phyloP scores from a whole-genome alignment of 345 rosid genomes.

The Eucalyptus regnans region DNA sequence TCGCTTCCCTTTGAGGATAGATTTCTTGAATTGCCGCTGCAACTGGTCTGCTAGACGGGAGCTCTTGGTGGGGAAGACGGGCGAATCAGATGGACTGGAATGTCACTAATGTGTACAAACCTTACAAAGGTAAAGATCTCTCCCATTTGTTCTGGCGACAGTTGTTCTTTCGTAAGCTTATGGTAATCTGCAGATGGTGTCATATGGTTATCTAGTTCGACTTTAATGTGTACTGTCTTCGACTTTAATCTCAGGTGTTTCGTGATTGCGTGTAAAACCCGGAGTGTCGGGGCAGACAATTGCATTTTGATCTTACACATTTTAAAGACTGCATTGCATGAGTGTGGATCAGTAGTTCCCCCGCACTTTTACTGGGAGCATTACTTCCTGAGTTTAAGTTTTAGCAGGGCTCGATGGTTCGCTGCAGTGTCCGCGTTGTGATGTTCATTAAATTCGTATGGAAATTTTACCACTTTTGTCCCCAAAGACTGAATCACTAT shows the following conservation, averaged over 20 bases:
- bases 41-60: not conserved
- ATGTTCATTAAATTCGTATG: not conserved
- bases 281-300: not conserved
- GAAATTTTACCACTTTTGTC: not conserved
- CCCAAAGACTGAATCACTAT: not conserved
- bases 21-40: not conserved
- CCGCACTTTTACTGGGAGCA: not conserved
- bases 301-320: not conserved
- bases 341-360: not conserved
- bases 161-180: not conserved
- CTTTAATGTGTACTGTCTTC: not conserved
- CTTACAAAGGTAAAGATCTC: conserved; percentile 52
- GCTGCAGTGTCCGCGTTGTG: not conserved
- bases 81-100: conserved; percentile 66
- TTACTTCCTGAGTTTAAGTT: not conserved
- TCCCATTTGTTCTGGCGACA: not conserved
- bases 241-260: not conserved
- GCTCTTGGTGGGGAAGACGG: conserved; percentile 12
- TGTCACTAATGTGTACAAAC: conserved; percentile 63
- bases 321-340: not conserved
- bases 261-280: not conserved
- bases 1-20: not conserved
- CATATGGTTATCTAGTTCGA: not conserved
- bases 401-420: not conserved
- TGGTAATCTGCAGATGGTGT: not conserved